Percentiles rank a stretch among this genome's conserved stretches.
Conservation (phyloP, 192 early-diverging fungal genomes). For the Lunasporangiospora selenospora region DNA sequence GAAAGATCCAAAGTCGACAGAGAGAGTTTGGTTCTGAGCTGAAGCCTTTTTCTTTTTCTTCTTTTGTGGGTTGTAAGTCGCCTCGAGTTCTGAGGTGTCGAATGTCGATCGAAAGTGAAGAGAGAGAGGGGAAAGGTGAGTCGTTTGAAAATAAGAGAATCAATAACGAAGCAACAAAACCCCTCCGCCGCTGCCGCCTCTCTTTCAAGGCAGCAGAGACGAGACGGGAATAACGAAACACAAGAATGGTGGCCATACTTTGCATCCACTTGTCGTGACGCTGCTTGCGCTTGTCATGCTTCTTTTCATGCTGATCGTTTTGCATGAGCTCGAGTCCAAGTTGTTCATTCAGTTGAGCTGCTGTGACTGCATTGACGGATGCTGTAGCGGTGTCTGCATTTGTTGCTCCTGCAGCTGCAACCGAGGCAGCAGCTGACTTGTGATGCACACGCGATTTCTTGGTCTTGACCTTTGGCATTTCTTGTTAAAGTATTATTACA, state of each 20-base stretch:
- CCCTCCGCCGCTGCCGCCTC: not conserved
- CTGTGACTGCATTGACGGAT: slow-evolving; percentile 39
- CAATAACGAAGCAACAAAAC: not conserved
- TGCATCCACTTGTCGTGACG: slow-evolving; percentile 69
- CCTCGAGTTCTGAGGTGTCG: slow-evolving; percentile 65
- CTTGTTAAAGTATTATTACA: no score
- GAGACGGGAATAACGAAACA: not conserved
- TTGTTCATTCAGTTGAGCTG: slow-evolving; percentile 27
- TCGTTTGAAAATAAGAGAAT: not conserved
- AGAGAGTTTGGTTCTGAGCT: slow-evolving; percentile 54
- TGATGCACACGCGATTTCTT: slow-evolving; percentile 40
- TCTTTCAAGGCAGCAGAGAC: not conserved
- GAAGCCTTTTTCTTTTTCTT: slow-evolving; percentile 54
- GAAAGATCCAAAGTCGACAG: slow-evolving; percentile 59
- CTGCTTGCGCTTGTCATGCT: slow-evolving; percentile 58
- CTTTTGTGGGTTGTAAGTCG: slow-evolving; percentile 55
- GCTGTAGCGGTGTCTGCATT: no score
- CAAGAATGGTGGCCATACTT: slow-evolving; percentile 43
- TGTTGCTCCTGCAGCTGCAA: not conserved
- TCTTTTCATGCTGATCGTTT: slow-evolving; percentile 49
- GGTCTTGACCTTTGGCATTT: slow-evolving; percentile 48
- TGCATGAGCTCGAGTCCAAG: slow-evolving; percentile 47
- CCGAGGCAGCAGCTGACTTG: slow-evolving; percentile 13
- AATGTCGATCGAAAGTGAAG: no score
- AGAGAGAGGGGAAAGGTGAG: not conserved